Conservation (phyloP, 2,329 filamentous ascomycete species). For the Claviceps pusilla region DNA sequence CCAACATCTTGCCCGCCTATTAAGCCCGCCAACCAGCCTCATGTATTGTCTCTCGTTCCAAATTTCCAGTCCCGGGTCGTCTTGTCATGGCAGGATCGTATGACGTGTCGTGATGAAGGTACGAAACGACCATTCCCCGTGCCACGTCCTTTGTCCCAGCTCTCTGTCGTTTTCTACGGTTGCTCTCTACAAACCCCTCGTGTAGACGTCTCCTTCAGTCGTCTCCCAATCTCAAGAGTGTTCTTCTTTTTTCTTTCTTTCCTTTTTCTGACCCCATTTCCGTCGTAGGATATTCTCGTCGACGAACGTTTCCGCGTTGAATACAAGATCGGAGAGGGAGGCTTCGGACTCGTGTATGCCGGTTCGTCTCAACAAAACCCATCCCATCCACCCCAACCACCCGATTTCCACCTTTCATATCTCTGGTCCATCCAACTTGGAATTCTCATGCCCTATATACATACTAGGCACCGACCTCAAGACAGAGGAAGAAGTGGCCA, state of each 20-base stretch:
- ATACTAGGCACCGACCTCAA: conserved; percentile 82
- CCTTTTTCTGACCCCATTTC: neutral
- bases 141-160: neutral
- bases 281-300: neutral
- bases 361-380: neutral
- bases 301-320: neutral
- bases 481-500: conserved; percentile 96
- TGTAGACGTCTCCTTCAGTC: neutral
- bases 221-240: neutral
- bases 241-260: too few relatives aligned
- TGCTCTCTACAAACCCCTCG: neutral
- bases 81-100: neutral
- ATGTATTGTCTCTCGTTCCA: neutral
- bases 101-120: neutral
- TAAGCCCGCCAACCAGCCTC: neutral
- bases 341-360: conserved; percentile 2
- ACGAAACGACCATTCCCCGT: neutral
- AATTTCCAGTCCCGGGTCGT: neutral
- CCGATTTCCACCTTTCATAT: too few relatives aligned
- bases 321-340: conserved; percentile 1
- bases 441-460: neutral
- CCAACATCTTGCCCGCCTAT: too few relatives aligned
- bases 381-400: neutral
- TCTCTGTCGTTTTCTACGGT: too few relatives aligned
- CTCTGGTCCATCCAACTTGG: too few relatives aligned